A percentile compares a stretch with the other conserved stretches of the same genome.
Evolutionary conservation across 1,284 basidiomycete species (phyloP).

Genomic region (Moniliophthora roreri): DNA sequence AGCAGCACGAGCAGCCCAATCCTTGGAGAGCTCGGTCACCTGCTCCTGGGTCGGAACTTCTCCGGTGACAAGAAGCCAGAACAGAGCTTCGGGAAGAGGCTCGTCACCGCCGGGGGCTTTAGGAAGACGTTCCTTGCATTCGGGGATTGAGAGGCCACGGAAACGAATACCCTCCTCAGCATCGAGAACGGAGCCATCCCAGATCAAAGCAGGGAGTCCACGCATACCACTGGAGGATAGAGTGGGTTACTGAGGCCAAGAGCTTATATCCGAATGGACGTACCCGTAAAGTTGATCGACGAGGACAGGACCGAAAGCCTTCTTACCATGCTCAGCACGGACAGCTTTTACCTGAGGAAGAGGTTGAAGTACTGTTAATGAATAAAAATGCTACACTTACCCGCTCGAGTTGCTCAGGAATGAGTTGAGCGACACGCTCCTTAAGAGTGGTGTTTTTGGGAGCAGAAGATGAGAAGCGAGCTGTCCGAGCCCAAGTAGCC

Average conservation of each 20-base stretch:
- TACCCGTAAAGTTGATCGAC: conserved; percentile 91
- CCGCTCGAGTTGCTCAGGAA: conserved; percentile 86
- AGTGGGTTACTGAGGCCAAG: conserved; percentile 5
- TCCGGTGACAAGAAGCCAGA: conserved; percentile 94
- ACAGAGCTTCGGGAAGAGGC: conserved; percentile 92
- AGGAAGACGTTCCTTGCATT: conserved; percentile 84
- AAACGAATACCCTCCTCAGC: conserved; percentile 96
- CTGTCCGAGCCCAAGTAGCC: conserved; percentile 37
- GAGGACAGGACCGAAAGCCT: conserved; percentile 85
- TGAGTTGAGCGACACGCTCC: conserved; percentile 88
- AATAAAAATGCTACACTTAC: conserved; percentile 37
- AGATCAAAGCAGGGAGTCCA: conserved; percentile 84
- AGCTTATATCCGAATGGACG: conserved; percentile 18
- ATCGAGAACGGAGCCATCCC: conserved; percentile 96
- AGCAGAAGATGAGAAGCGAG: conserved; percentile 65
- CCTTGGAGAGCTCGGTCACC: conserved; percentile 80
- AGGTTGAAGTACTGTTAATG: background rate
- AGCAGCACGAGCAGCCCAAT: conserved; percentile 89
- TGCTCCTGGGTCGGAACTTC: conserved; percentile 91
- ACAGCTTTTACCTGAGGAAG: conserved; percentile 73
- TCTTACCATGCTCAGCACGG: conserved; percentile 84
- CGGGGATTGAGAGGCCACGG: conserved; percentile 90
- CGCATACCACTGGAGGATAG: conserved; percentile 79
- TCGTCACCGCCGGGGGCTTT: conserved; percentile 88
- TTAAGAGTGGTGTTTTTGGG: conserved; percentile 79